Evolutionary conservation across 345 rosid species (phyloP).

Genomic region (Eucalyptus rudis): DNA sequence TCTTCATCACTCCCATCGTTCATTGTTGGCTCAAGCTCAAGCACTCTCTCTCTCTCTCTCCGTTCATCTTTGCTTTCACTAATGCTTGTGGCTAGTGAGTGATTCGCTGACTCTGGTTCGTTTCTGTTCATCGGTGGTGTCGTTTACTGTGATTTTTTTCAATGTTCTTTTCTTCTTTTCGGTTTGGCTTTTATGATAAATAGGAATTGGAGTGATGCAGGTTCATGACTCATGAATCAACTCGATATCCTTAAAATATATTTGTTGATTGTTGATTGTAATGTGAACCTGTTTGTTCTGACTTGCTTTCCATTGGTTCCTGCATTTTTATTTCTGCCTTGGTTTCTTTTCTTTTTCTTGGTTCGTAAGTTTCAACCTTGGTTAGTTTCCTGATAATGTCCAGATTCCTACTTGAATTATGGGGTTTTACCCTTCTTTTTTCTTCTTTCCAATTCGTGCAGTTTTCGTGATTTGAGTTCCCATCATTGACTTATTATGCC

Average conservation of each 20-base stretch:
- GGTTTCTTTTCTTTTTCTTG: neutral
- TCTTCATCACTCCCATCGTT: neutral
- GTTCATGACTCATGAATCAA: neutral
- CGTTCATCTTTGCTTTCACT: neutral
- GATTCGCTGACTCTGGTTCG: neutral
- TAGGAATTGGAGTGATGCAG: neutral
- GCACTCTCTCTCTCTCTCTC: neutral
- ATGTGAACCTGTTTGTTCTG: neutral
- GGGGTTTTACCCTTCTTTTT: neutral
- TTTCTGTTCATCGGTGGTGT: neutral
- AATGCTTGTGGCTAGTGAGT: neutral
- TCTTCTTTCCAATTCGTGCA: neutral
- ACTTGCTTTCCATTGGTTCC: neutral
- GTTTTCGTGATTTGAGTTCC: neutral
- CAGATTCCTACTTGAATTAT: neutral
- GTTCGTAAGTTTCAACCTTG: neutral
- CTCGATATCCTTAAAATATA: neutral
- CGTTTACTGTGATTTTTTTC: neutral
- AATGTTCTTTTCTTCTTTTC: neutral
- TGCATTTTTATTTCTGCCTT: neutral
- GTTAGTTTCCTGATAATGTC: neutral
- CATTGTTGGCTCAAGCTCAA: neutral
- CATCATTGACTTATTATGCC: neutral
- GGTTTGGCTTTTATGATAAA: neutral
- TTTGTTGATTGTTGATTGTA: neutral